Evolutionary conservation across 208 protist species (phyloP), one percentile per base, ranked within the genome.

Genomic region (Crithidia bombi): DNA sequence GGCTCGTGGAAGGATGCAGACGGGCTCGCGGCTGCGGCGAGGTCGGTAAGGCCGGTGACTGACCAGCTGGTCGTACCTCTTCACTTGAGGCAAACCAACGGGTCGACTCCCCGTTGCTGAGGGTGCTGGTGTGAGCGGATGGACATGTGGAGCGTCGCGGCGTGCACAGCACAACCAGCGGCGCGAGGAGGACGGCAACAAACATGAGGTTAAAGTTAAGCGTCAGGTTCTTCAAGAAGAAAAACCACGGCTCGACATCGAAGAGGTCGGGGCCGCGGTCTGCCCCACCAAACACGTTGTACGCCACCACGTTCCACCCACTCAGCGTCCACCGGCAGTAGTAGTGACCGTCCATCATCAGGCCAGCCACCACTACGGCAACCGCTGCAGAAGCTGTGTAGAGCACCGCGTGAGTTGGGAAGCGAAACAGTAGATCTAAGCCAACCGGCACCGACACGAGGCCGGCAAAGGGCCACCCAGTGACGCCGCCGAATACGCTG

Each of bases 191-290:
- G 21, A 79, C 83, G 4, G 89, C 65, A 9, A 92, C 28, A 61
- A 98, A 97, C 19, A 83, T 65, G 2, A 98, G n/a, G 73, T 98
- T 97, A 65, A 97, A 97, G 75, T 98, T 98, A 14, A 99, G 82
- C 30, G 90, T 66, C 17, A 97, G 69, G 73, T 98, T 98, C 62
- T 90, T 86, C 23, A 96, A 70, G 76, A 98, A 98, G 58, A 92
- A 99, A 49, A 56, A 73, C 90, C 85, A 96, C 38, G 92, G 89
- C 78, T 99, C 97, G 0, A 89, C 75, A 56, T 97, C 97, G 74
- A 98, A 98, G 9, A 98, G 80, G 47, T 96, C 83, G 3, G 94
- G 73, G 12, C 89, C 87, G 32, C 86, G 84, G 6, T 62, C 65
- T 11, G 82, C 77, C 17, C 71, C 73, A 36, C 79, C 74, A 36